phyloP scores from a whole-genome alignment of 2,329 filamentous ascomycete species.

The Botrytis hyacinthi region DNA sequence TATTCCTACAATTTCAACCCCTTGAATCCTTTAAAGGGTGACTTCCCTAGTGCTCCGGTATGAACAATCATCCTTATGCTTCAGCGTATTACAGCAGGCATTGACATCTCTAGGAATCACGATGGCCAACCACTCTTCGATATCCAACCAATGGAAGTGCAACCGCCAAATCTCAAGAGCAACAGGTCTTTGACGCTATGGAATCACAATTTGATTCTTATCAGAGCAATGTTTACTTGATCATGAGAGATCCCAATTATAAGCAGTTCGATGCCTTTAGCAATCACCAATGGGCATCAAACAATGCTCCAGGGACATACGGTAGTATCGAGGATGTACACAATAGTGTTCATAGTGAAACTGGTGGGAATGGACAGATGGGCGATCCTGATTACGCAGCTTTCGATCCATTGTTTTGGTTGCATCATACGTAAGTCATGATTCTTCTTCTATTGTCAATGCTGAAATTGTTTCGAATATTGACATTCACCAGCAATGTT shows the following conservation, averaged over 20 bases:
- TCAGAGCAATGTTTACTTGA: slow-evolving; percentile 30
- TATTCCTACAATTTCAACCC: slow-evolving; percentile 61
- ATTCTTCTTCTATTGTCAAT: neutral
- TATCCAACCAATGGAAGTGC: slow-evolving; percentile 29
- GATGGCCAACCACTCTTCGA: slow-evolving; percentile 31
- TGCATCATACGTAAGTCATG: slow-evolving; percentile 31
- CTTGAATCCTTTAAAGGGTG: slow-evolving; percentile 41
- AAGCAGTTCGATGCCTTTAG: slow-evolving; percentile 66
- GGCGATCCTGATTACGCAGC: slow-evolving; percentile 68
- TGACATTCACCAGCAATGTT: slow-evolving; percentile 51
- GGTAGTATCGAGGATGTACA: slow-evolving; percentile 57
- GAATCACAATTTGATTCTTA: slow-evolving; percentile 28
- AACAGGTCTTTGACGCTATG: slow-evolving; percentile 29
- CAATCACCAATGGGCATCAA: slow-evolving; percentile 60
- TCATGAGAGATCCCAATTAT: slow-evolving; percentile 51
- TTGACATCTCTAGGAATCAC: slow-evolving; percentile 23
- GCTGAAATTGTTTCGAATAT: neutral
- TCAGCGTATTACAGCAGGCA: neutral
- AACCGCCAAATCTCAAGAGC: slow-evolving; percentile 28
- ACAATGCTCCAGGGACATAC: slow-evolving; percentile 25
- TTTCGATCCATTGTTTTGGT: slow-evolving; percentile 65
- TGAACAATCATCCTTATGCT: neutral
- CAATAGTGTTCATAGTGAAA: slow-evolving; percentile 60
- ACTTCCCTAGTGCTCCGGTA: slow-evolving; percentile 26
- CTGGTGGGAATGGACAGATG: slow-evolving; percentile 60